Base-by-base conservation (phyloP, 2,329 filamentous ascomycete genomes). In the Verticillium isaacii region DNA sequence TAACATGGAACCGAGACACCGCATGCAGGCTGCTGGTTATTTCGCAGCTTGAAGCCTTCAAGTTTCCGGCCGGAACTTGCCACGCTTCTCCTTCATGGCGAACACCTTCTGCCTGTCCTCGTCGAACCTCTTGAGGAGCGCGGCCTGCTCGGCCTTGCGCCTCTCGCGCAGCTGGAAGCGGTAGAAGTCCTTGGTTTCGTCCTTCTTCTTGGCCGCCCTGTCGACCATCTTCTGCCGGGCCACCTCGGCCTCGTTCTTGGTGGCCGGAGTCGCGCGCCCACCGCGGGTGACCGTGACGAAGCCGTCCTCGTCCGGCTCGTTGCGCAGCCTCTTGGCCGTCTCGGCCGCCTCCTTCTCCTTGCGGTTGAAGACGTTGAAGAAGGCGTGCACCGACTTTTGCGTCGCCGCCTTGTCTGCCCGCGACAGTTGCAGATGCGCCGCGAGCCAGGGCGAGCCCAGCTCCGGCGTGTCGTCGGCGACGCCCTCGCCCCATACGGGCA, bases 211-310 rank as follows among this genome's bases (percentile, higher is more conserved):
- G 68, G 83, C 80, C 66, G 82, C 82, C 75, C 87, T 85, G 73
- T 90, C 86, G 70, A 85, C 77, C 79, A 87, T 83, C 74, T 81
- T 83, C 69, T 78, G 78, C 63, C 76, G 77, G 56, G 82, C 82
- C 68, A 86, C 85, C 69, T 88, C 85, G 50, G 87, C 86, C 69
- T 90, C 92, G 67, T 89, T 89, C 64, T 87, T 83, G 60, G 88
- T 85, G 1, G 91, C 93, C 1, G 91, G 88, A n/a, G 89, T 90
- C 7, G 82, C 82, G 62, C 89, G 81, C 45, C 91, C 90, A 32
- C 93, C 93, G 60, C 91, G 85, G 1, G 89, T 90, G 29, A 99
- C 95, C 3, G 93, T 98, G 57, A 98, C 85, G 73, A 99, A 99
- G 2, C 95, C 95, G 74, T 99, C 95, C 71, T 92, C 93, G 74